These are phyloP conservation scores for Claviceps arundinis DNA, from an alignment of 2,329 filamentous ascomycete species.

Conservation along the genomic window DNA sequence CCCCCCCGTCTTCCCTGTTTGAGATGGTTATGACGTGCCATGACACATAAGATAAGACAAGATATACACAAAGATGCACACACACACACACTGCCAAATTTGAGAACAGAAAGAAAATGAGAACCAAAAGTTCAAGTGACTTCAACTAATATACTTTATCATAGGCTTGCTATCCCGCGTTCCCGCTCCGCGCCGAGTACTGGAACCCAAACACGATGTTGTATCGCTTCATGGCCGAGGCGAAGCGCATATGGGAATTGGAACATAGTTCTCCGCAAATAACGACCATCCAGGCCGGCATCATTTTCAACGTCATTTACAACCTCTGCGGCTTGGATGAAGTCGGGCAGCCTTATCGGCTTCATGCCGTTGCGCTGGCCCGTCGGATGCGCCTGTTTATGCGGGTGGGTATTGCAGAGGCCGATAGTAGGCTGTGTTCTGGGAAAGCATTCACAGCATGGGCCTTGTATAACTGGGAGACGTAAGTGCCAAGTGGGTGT, in stretches of 20 bases:
- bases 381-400: slow-evolving; percentile 19
- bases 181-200: slow-evolving; percentile 19
- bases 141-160: neutral
- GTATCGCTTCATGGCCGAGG: slow-evolving; percentile 25
- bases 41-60: too few species aligned
- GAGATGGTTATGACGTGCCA: neutral
- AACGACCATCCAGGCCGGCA: slow-evolving; percentile 23
- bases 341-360: slow-evolving; percentile 21
- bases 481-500: slow-evolving; percentile 9
- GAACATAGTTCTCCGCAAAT: slow-evolving; percentile 16
- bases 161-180: slow-evolving; percentile 17
- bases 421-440: slow-evolving; percentile 9
- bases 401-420: neutral
- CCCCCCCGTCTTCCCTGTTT: slow-evolving; percentile 2
- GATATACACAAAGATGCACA: neutral
- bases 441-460: slow-evolving; percentile 19
- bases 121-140: neutral
- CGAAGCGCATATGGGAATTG: slow-evolving; percentile 24
- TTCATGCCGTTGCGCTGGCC: slow-evolving; percentile 20
- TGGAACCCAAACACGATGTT: slow-evolving; percentile 22
- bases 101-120: neutral
- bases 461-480: slow-evolving; percentile 22
- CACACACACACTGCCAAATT: neutral
- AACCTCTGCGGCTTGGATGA: slow-evolving; percentile 23
- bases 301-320: slow-evolving; percentile 18